Evolutionary conservation across 108 stramenopile species (phyloP).

Genomic region (Cyclotella distinguenda): DNA sequence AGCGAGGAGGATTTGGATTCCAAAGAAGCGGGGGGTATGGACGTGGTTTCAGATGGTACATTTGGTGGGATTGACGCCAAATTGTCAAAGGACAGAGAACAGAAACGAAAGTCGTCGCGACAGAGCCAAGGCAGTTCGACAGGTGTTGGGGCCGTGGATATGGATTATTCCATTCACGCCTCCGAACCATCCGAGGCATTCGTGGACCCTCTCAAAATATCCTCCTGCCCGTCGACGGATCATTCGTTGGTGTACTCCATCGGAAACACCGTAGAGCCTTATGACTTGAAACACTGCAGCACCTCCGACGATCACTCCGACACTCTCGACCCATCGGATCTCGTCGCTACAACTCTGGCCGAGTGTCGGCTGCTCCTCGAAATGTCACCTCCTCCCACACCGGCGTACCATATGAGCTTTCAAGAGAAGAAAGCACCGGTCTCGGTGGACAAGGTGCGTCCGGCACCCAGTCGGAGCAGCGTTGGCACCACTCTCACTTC

Average conservation of each 20-base stretch:
- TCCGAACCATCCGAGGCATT: neutral
- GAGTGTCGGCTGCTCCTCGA: conserved; percentile 35
- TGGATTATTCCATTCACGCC: too few relatives aligned
- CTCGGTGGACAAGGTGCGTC: neutral
- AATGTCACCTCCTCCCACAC: conserved; percentile 40
- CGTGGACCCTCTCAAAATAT: neutral
- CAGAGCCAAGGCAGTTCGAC: too few relatives aligned
- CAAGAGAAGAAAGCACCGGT: neutral
- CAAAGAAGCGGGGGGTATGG: neutral
- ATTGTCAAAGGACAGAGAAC: neutral
- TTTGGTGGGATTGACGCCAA: neutral
- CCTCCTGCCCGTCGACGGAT: neutral
- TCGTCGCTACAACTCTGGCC: conserved; percentile 36
- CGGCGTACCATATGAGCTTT: neutral
- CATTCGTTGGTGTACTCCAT: conserved; percentile 10
- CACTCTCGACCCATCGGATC: conserved; percentile 11
- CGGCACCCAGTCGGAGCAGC: neutral
- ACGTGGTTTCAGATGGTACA: too few relatives aligned
- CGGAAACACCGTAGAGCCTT: conserved; percentile 1
- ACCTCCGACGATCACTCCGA: neutral
- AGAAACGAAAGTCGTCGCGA: neutral
- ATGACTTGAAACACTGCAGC: neutral
- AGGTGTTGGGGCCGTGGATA: too few relatives aligned
- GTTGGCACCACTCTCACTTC: neutral
- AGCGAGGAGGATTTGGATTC: conserved; percentile 1